Base-by-base conservation (phyloP, 2,329 filamentous ascomycete species). In the Colletotrichum kahawae region DNA sequence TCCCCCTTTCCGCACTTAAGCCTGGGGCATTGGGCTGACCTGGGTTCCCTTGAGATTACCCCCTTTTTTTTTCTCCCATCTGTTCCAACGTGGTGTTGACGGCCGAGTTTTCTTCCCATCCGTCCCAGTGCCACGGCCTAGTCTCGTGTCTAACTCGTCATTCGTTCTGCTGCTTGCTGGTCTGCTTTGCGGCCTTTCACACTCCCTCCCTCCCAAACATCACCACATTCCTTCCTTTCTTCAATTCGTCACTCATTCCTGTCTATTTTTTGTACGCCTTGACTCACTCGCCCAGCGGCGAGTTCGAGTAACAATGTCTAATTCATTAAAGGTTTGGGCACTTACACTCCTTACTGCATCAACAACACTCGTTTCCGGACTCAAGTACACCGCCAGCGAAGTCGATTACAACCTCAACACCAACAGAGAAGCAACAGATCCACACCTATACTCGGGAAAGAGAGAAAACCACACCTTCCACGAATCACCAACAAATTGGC, bases 331-430 rank as follows among this genome's bases (percentile, higher is more conserved):
- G 72, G 63, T 38, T 72, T 75, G 72, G 72, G 69, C 72, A 72
- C 70, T 75, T 27, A 75, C 72, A 75, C 72, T 75, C 72, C 72
- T 75, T 75, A 67, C 69, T 33, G 18, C 69, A 31, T 72, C 72
- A 51, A 63, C 63, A 34, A 79, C 80, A 60, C 70, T 82, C 77
- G 81, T 82, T 78, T 77, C 78, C 71, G 81, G 78, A 74, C 80
- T 82, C 60, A 74, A 73, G 71, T 83, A 78, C 74, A 79, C 81
- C 68, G 75, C 78, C 29, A 70, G 72, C 68, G 75, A 80, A 74
- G 84, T 85, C 60, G 85, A 87, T 54, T 93, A 88, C 82, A 93
- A 93, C 78, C 84, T 93, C 76, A 93, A 93, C 81, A 85, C 86
- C 76, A 93, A 93, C 80, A 79, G 88, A 78, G 83, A 85, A 60